Evolutionary conservation across 1,284 basidiomycete species (phyloP), one percentile per base, ranked within the genome.

Genomic region (Microstroma glucosiphilum): DNA sequence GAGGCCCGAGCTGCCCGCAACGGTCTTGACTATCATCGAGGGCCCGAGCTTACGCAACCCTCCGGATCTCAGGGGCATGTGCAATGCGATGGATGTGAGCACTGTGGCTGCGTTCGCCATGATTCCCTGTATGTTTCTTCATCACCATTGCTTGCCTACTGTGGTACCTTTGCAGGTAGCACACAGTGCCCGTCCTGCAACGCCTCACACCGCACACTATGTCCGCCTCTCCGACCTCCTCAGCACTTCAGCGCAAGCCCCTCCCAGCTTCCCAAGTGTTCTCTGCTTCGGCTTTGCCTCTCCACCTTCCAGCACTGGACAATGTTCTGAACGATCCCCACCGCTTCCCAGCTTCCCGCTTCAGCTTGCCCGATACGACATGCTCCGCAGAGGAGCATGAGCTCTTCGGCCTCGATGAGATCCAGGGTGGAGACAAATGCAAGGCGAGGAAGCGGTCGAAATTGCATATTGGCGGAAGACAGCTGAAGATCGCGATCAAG

Each of bases 281-380:
- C 57, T 60, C 63, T 0, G 62, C 62, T 0, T 58, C 65, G 15
- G 75, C 78, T 0, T 64, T 69, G 19, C 75, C 79, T 0, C 71
- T 80, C n/a, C 66, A 77, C 30, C 68, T 80, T 6, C 79, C 79
- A 6, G 71, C 71, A 4, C 68, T 80, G 23, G 79, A 80, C 55
- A 51, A 59, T 17, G 68, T 67, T 37, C 68, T 80, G 53, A 60
- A 59, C 8, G 64, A 74, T 21, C 54, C 58, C 7, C 57, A 64
- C 56, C 58, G 68, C 48, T 73, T 73, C 58, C 57, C 57, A 25
- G 60, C 67, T 23, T 72, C 73, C 2, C 17, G 48, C 58, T 75
- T 75, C 58, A 62, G 57, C 43, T 60, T 65, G 8, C 63, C 68
- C 2, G 30, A 55, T 1, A n/a, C 51, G 21, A 58, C 66, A 21